These are phyloP conservation scores for Juncus effusus DNA, from an alignment of 176 grass and related monocot species.

Conservation along the genomic window DNA sequence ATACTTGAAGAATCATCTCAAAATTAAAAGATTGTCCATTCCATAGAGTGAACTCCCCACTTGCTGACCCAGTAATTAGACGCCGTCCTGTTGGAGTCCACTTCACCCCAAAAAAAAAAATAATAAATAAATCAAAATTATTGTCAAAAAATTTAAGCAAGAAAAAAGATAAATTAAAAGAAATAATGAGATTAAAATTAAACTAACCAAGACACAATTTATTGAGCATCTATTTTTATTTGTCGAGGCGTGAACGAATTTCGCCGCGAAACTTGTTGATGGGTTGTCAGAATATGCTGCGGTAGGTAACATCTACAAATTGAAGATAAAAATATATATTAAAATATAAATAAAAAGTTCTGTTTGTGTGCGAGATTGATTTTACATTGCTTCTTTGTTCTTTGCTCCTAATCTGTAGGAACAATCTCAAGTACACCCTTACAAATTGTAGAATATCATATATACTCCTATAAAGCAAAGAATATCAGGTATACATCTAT, in stretches of 20 bases:
- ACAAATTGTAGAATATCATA: too few species aligned
- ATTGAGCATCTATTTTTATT: slow-evolving; percentile 99
- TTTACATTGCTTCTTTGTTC: too few species aligned
- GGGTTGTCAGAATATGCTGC: slow-evolving; percentile 88
- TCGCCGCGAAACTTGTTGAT: slow-evolving; percentile 90
- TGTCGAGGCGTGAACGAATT: slow-evolving; percentile 98
- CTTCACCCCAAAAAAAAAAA: slow-evolving; percentile 38
- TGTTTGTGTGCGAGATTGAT: too few species aligned
- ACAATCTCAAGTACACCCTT: too few species aligned
- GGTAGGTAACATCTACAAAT: slow-evolving; percentile 77
- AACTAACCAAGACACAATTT: slow-evolving; percentile 88
- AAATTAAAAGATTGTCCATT: slow-evolving; percentile 99
- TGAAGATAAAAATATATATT: slow-evolving; percentile 20
- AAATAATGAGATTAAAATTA: neutral
- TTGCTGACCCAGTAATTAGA: slow-evolving; percentile 97
- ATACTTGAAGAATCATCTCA: slow-evolving; percentile 99
- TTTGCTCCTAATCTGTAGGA: too few species aligned
- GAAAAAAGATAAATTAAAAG: slow-evolving; percentile 1
- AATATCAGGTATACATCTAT: too few species aligned
- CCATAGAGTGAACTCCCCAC: slow-evolving; percentile 98
- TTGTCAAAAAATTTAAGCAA: neutral
- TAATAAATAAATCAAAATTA: slow-evolving; percentile 10
- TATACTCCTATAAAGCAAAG: too few species aligned
- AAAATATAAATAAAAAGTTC: neutral
- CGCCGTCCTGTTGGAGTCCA: slow-evolving; percentile 94